These are phyloP conservation scores for Pseudopyrenochaeta lycopersici DNA, from an alignment of 2,329 filamentous ascomycete genomes.

Conservation along the genomic window DNA sequence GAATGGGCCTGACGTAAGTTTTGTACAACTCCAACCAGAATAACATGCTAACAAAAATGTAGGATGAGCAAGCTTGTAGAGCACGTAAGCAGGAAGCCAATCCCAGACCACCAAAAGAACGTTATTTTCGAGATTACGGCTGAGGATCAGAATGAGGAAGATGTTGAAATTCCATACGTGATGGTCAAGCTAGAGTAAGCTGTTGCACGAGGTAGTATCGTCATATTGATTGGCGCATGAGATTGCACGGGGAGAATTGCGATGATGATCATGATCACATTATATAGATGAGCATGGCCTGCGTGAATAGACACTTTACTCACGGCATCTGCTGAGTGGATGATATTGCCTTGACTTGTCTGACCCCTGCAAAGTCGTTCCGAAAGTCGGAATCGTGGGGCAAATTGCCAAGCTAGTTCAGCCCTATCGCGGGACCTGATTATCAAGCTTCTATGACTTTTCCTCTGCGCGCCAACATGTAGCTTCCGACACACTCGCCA, in stretches of 20 bases:
- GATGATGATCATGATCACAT: constrained; percentile 2
- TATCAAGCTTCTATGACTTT: constrained; percentile 41
- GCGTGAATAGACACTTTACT: constrained; percentile 22
- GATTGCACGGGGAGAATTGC: background rate
- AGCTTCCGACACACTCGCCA: constrained; percentile 17
- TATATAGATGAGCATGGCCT: constrained; percentile 31
- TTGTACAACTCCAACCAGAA: background rate
- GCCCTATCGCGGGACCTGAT: constrained; percentile 39
- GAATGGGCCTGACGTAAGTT: constrained; percentile 74
- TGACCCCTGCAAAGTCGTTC: constrained; percentile 16
- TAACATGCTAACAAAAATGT: constrained; percentile 30
- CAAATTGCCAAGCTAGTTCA: constrained; percentile 32
- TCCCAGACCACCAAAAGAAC: constrained; percentile 91
- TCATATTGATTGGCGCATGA: background rate
- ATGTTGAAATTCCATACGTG: constrained; percentile 96
- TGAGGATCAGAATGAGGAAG: constrained; percentile 87
- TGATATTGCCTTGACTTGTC: background rate
- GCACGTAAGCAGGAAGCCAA: constrained; percentile 87
- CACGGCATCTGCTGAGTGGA: background rate
- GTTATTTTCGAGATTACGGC: constrained; percentile 95
- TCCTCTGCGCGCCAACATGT: constrained; percentile 29
- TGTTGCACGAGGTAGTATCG: background rate
- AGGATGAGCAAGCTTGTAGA: constrained; percentile 91
- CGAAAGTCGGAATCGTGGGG: constrained; percentile 33
- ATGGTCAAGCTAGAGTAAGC: constrained; percentile 76